A percentile compares a stretch with the other conserved stretches of the same genome.
Conservation (phyloP, 1,284 basidiomycete genomes). For the Ganoderma sinense region DNA sequence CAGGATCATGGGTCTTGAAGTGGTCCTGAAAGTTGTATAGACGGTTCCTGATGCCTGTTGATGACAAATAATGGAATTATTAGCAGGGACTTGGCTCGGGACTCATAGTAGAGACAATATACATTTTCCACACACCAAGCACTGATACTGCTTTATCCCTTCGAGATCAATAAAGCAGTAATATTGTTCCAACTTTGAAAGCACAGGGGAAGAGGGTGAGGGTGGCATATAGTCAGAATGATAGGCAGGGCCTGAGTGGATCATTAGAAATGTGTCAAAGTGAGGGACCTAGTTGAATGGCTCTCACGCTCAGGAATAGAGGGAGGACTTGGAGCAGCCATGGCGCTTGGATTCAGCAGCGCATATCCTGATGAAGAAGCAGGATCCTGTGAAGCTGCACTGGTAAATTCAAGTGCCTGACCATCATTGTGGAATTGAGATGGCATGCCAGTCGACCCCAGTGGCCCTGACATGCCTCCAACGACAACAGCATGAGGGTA, state of each 20-base stretch:
- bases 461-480: neutral
- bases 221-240: neutral
- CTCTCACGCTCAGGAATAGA: neutral
- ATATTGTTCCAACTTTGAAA: neutral
- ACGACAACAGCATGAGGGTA: neutral
- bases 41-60: neutral
- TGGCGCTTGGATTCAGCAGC: neutral
- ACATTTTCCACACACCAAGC: neutral
- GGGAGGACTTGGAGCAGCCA: neutral
- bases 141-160: neutral
- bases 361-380: neutral
- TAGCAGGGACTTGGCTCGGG: neutral
- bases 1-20: neutral
- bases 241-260: too few relatives aligned
- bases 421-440: neutral
- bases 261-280: too few relatives aligned
- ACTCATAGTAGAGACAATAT: neutral
- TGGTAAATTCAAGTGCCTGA: neutral
- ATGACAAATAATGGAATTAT: neutral
- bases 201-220: neutral
- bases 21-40: neutral
- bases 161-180: neutral
- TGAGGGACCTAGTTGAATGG: too few relatives aligned
- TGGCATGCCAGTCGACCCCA: neutral
- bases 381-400: neutral